Percentiles rank a stretch among this genome's conserved stretches.
Evolutionary conservation across 2,329 filamentous ascomycete species (phyloP).

Genomic region (Cladosporium sp.): DNA sequence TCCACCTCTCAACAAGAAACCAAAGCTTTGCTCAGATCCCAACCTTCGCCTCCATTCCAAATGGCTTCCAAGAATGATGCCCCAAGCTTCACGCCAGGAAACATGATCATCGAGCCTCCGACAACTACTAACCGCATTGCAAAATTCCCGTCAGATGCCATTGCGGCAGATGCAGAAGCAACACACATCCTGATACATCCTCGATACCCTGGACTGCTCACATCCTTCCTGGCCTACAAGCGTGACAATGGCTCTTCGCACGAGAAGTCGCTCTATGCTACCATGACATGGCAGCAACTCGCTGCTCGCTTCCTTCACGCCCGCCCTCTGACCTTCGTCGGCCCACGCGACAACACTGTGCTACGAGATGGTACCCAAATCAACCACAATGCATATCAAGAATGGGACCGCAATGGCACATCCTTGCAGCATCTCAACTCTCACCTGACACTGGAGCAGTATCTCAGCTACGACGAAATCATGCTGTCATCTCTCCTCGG

Average conservation of each 20-base stretch:
- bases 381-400: background rate
- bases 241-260: slow-evolving; percentile 21
- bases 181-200: slow-evolving; percentile 30
- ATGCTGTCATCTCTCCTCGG: slow-evolving; percentile 30
- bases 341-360: slow-evolving; percentile 22
- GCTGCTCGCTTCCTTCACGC: slow-evolving; percentile 27
- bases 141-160: slow-evolving; percentile 19
- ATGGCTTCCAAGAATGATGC: background rate
- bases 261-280: slow-evolving; percentile 27
- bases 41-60: background rate
- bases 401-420: slow-evolving; percentile 30
- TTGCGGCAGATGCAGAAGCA: slow-evolving; percentile 20
- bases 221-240: slow-evolving; percentile 28
- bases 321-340: slow-evolving; percentile 29
- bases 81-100: background rate
- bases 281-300: slow-evolving; percentile 20
- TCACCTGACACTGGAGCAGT: slow-evolving; percentile 22
- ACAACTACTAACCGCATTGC: slow-evolving; percentile 22
- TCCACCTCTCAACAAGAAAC: too few species aligned
- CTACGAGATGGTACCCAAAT: slow-evolving; percentile 23
- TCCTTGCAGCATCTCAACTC: slow-evolving; percentile 19
- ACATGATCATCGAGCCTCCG: slow-evolving; percentile 18
- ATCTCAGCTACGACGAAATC: slow-evolving; percentile 33
- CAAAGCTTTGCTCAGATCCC: too few species aligned
- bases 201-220: slow-evolving; percentile 23